phyloP scores from a whole-genome alignment of 495 filamentous ascomycete species.

The Penicillium odoratum region DNA sequence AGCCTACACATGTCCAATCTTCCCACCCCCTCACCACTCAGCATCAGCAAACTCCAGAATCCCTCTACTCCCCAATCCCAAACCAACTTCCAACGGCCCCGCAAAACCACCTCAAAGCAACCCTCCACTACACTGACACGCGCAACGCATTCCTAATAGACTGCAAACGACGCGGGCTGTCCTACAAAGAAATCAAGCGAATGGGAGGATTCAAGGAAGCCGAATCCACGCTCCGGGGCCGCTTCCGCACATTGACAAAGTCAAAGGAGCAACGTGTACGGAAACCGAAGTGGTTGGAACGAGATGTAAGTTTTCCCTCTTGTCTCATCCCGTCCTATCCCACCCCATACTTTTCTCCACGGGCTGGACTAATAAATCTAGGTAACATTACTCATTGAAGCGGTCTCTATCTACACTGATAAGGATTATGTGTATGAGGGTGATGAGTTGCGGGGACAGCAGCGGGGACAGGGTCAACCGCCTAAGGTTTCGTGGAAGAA shows the following conservation, averaged over 20 bases:
- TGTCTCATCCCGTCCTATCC: no score
- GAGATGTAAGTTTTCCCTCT: conserved; percentile 63
- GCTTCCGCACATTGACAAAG: conserved; percentile 80
- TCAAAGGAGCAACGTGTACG: conserved; percentile 68
- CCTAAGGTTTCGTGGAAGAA: conserved; percentile 79
- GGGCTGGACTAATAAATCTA: not conserved
- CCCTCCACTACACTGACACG: conserved; percentile 21
- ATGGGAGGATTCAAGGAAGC: conserved; percentile 69
- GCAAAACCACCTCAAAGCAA: not conserved
- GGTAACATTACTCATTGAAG: not conserved
- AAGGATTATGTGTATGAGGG: not conserved
- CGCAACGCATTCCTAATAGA: conserved; percentile 67
- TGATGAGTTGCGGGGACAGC: not conserved
- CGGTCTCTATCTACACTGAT: not conserved
- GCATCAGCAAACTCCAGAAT: not conserved
- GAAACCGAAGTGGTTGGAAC: conserved; percentile 72
- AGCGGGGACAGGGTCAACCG: conserved; percentile 6
- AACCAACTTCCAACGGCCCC: not conserved
- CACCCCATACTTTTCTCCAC: no score
- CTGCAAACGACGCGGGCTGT: conserved; percentile 62
- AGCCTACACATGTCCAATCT: no score
- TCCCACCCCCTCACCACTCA: not conserved
- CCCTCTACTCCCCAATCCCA: not conserved
- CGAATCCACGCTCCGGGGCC: conserved; percentile 83
- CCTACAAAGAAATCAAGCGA: conserved; percentile 77